Base-by-base conservation (phyloP, 2,329 filamentous ascomycete genomes). In the Curvularia eragrostidis region DNA sequence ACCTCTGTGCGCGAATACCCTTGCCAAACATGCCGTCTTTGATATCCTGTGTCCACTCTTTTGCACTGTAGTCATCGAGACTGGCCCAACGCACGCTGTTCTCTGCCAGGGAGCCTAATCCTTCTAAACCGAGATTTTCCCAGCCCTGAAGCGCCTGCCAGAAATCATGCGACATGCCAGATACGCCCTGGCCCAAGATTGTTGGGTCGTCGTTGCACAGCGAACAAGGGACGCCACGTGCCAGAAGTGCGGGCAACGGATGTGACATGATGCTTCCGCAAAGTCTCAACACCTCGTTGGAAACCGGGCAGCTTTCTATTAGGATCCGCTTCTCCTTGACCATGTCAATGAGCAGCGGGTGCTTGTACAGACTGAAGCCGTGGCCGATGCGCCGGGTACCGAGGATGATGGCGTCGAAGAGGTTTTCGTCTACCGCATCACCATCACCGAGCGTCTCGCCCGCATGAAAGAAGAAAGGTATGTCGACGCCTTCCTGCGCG, bases 391-490 rank as follows among this genome's bases (percentile, higher is more conserved):
- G 87, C 52, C 94, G 83, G 0, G 93, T 94, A 2, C 93, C 93
- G 5, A 98, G 84, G 8, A 97, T 80, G 13, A 98, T 84, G 0
- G 93, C 93, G 74, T 97, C 93, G 74, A 93, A 97, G 3, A 98
- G 84, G 75, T 97, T 97, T 62, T 87, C 81, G 70, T 97, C 93
- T 0, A 90, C 89, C 19, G 82, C 83, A 65, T 87, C 88, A 26
- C 92, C 93, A 59, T 91, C 87, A 15, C 91, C 92, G 0, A 96
- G 85, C 32, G 88, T 91, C 78, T 97, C 93, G 63, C 93, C 94
- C 0, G 94, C 93, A 75, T 97, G 93, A 80, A 98, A 96, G 81
- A 96, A 96, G 81, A 97, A 97, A 0, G 94, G 94, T 9, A 99
- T 87, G 48, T 92, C 87, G 36, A 97, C 85, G 2, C 85, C 87